Percentiles rank a stretch among this genome's conserved stretches.
Evolutionary conservation across 345 rosid genomes (phyloP).

Genomic region (Gossypium mustelinum): DNA sequence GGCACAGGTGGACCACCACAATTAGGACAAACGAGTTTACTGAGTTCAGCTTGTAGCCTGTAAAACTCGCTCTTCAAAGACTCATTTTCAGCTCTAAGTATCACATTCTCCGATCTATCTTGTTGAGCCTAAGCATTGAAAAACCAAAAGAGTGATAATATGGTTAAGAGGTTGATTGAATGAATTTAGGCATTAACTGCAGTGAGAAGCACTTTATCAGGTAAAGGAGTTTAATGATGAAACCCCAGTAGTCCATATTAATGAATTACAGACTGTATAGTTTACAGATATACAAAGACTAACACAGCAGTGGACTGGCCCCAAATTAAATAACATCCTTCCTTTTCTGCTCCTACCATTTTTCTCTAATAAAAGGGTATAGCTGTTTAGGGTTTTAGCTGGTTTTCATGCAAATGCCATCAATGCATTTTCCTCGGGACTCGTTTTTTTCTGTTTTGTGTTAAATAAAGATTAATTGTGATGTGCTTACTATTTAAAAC

Average conservation of each 20-base stretch:
- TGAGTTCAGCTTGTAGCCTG: slow-evolving; percentile 64
- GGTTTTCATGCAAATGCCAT: slow-evolving; percentile 16
- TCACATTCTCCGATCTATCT: slow-evolving; percentile 69
- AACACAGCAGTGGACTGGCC: slow-evolving; percentile 4
- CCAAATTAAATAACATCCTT: slow-evolving; percentile 23
- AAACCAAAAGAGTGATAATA: too few species aligned
- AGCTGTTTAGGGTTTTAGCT: slow-evolving; percentile 17
- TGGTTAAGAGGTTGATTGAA: too few species aligned
- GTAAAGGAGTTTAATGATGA: slow-evolving; percentile 28
- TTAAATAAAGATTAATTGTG: too few species aligned
- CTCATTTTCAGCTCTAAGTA: slow-evolving; percentile 81
- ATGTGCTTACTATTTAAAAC: too few species aligned
- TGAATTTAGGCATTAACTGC: slow-evolving; percentile 21
- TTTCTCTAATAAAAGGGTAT: not conserved
- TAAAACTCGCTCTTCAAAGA: slow-evolving; percentile 65
- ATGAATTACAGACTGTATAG: slow-evolving; percentile 15
- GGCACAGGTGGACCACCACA: slow-evolving; percentile 70
- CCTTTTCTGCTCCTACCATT: slow-evolving; percentile 6
- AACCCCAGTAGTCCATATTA: slow-evolving; percentile 14
- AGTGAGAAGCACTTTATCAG: slow-evolving; percentile 3
- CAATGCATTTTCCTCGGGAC: slow-evolving; percentile 32
- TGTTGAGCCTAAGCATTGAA: slow-evolving; percentile 64
- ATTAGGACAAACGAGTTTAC: slow-evolving; percentile 61
- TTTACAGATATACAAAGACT: too few species aligned
- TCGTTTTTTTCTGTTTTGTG: not conserved